These are phyloP conservation scores for Coemansia sp. DNA, from an alignment of 192 early-diverging fungal species.

Conservation along the genomic window DNA sequence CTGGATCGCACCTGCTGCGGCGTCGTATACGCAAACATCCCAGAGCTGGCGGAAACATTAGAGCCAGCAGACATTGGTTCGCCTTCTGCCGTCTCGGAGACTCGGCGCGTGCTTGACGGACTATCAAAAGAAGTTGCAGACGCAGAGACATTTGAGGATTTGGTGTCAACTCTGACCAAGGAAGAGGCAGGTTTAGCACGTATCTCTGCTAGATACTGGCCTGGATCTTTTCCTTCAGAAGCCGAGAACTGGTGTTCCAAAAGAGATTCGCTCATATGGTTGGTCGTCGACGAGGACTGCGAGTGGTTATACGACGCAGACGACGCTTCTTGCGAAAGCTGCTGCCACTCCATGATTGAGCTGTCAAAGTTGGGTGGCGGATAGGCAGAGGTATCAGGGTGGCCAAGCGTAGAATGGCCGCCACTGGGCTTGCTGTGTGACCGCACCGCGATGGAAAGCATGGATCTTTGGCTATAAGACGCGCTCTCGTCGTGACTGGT, in stretches of 20 bases:
- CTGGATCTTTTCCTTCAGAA: not conserved
- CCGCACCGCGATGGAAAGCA: constrained; percentile 11
- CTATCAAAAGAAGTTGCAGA: not conserved
- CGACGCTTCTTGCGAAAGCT: constrained; percentile 24
- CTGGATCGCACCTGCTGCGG: constrained; percentile 33
- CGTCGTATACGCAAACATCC: constrained; percentile 10
- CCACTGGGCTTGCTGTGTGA: not conserved
- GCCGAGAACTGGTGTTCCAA: not conserved
- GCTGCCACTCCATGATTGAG: constrained; percentile 39
- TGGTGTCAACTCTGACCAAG: not conserved
- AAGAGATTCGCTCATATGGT: not conserved
- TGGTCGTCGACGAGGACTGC: constrained; percentile 11
- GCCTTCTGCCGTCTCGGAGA: constrained; percentile 8
- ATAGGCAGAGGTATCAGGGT: not conserved
- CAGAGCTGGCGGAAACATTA: not conserved
- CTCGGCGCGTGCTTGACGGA: not conserved
- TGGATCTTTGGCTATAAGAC: not conserved
- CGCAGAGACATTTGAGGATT: not conserved
- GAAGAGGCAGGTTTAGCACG: not conserved
- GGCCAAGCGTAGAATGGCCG: not conserved
- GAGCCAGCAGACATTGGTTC: not conserved
- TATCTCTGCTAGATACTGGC: constrained; percentile 5
- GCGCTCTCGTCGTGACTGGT: constrained; percentile 11
- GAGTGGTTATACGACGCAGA: constrained; percentile 19
- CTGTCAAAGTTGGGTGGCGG: constrained; percentile 19